Base-by-base conservation (phyloP, 1,139 yeast species). In the Debaryomyces nepalensis region DNA sequence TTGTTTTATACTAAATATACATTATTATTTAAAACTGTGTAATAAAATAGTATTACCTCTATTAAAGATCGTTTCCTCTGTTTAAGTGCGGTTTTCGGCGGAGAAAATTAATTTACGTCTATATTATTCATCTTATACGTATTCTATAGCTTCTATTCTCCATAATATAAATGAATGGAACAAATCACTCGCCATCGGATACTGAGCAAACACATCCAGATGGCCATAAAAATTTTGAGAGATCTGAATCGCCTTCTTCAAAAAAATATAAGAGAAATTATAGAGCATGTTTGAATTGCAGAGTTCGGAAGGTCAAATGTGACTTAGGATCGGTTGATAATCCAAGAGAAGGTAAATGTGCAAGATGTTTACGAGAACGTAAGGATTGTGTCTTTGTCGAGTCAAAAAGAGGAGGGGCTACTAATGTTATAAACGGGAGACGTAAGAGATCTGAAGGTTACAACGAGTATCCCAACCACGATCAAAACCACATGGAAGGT, bases 281-380 rank as follows among this genome's bases (percentile, higher is more conserved):
- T 61, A 76, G 81, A 47, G 97, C 97, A 0, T 90, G 97, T 56
- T 66, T 86, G 40, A 87, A 83, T 62, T 90, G 97, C 61, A 75
- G 96, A 10, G 78, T 82, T 7, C 77, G 95, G 27, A 90, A 90
- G 57, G 88, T 87, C 37, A 83, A 84, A 56, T 90, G 97, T 66
- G 95, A 88, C 55, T 64, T 89, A 50, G 96, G 96, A 2, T 81
- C 84, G 3, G 80, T 82, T 9, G 85, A 83, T 44, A 75, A 74
- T 44, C 96, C 96, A 0, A 73, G 75, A 40, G 82, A 81, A 6
- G 95, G 95, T 5, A 95, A 95, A 14, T 91, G 98, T 72, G 84
- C 82, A 3, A 68, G 97, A 41, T 90, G 97, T 57, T 74, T 78
- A 47, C 72, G 97, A 39, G 96, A 90, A 57, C 71, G 95, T 15